These are phyloP conservation scores for Sporopachydermia quercuum DNA, from an alignment of 805 yeast species.

Conservation along the genomic window DNA sequence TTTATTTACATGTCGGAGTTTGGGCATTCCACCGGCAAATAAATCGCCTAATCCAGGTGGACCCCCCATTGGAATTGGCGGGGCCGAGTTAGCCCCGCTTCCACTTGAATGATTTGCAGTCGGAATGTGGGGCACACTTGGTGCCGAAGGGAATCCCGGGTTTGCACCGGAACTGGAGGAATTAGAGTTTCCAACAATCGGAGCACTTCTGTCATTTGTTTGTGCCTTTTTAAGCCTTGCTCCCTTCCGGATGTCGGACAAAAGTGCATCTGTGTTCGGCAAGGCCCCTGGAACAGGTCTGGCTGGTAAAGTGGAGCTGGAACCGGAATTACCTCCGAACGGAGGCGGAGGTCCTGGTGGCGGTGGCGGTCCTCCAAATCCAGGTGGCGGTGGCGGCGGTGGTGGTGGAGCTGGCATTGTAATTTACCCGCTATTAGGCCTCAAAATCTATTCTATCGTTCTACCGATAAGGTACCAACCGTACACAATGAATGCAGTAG, in stretches of 20 bases:
- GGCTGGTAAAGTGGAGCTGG: slow-evolving; percentile 10
- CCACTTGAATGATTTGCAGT: slow-evolving; percentile 15
- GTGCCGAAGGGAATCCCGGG: slow-evolving; percentile 15
- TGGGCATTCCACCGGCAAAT: slow-evolving; percentile 72
- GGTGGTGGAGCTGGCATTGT: slow-evolving; percentile 1
- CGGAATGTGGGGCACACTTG: slow-evolving; percentile 19
- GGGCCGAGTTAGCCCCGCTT: neutral
- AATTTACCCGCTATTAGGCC: no score
- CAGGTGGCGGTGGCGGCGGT: neutral
- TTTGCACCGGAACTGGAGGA: slow-evolving; percentile 16
- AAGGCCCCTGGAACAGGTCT: slow-evolving; percentile 19
- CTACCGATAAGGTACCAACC: no score
- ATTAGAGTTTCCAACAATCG: slow-evolving; percentile 25
- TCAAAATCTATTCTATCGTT: no score
- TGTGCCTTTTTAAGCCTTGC: slow-evolving; percentile 40
- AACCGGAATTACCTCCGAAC: slow-evolving; percentile 14
- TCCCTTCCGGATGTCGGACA: slow-evolving; percentile 77
- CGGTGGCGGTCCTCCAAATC: neutral
- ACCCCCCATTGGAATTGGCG: slow-evolving; percentile 4
- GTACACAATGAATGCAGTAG: no score
- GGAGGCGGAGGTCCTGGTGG: slow-evolving; percentile 15
- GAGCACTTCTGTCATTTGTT: slow-evolving; percentile 56
- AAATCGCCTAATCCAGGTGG: slow-evolving; percentile 46
- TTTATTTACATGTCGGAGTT: slow-evolving; percentile 30
- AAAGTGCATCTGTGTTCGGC: slow-evolving; percentile 26